Base-by-base conservation (phyloP, 2,329 filamentous ascomycete species). In the Alternaria sp. region DNA sequence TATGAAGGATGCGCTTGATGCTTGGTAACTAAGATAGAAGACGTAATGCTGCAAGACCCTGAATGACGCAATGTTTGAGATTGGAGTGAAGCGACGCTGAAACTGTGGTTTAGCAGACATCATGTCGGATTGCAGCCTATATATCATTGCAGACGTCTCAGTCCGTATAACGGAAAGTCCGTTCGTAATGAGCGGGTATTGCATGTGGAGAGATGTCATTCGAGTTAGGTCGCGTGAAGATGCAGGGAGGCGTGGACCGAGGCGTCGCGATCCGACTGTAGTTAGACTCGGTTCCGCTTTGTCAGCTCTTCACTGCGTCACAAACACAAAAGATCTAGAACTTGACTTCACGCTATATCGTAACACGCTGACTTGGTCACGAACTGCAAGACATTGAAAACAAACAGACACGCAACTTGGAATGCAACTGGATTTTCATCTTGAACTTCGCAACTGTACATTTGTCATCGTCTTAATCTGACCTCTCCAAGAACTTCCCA, bases 1-100 rank as follows among this genome's bases (percentile, higher is more conserved):
- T 52, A 5, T 28, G 34, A 49, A 49, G 52, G 45, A 44, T 36
- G 33, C 39, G 39, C 21, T 26, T 31, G 29, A 53, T 52, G 56
- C 44, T 59, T 54, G 54, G 42, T 56, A 34, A 53, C 53, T 34
- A 51, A 26, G 48, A 48, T 66, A 44, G 52, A 66, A 66, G 65
- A 74, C 66, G 69, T 73, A 67, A 69, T 62, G 56, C 51, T 21
- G 45, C 17, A 49, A 49, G 41, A 50, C 39, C 29, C n/a, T 41
- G 45, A 31, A 70, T 68, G 65, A 70, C 64, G 69, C 60, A 68
- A 69, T 69, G 48, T 44, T 63, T 26, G 29, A 66, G 61, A 66
- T 65, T 49, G 51, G 21, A 51, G 31, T 58, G 26, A 36, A 37
- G 37, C 39, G 40, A 54, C 29, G 21, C 28, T 33, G 49, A n/a